Evolutionary conservation across 2,329 filamentous ascomycete genomes (phyloP).

Genomic region (Pestalotiopsis fici): DNA sequence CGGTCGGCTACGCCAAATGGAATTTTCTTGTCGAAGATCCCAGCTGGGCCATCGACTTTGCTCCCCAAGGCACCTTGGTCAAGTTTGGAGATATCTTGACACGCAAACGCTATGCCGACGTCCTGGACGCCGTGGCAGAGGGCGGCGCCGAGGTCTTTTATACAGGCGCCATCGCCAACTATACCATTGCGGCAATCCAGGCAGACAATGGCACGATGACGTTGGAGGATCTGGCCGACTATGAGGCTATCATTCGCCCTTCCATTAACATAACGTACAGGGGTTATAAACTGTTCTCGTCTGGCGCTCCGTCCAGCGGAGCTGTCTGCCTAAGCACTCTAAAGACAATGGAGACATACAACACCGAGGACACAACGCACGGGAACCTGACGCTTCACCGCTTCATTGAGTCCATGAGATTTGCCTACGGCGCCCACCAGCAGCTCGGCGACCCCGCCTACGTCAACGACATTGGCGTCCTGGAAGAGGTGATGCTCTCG

Average conservation of each 20-base stretch:
- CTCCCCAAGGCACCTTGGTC: constrained; percentile 75
- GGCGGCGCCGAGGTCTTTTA: constrained; percentile 77
- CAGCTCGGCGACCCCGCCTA: constrained; percentile 82
- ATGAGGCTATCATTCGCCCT: constrained; percentile 65
- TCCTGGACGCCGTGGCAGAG: constrained; percentile 75
- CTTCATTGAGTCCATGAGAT: constrained; percentile 85
- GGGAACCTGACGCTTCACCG: constrained; percentile 75
- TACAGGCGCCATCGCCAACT: constrained; percentile 69
- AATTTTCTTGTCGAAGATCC: constrained; percentile 76
- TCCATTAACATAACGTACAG: constrained; percentile 67
- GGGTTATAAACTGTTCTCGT: constrained; percentile 68
- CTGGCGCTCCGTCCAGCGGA: constrained; percentile 77
- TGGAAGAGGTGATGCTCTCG: constrained; percentile 70
- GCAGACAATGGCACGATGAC: constrained; percentile 76
- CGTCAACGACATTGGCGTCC: constrained; percentile 58
- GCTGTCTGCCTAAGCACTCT: constrained; percentile 73
- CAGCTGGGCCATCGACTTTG: constrained; percentile 86
- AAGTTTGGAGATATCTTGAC: constrained; percentile 77
- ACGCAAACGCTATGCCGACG: constrained; percentile 74
- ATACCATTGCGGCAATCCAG: constrained; percentile 71
- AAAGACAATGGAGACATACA: constrained; percentile 81
- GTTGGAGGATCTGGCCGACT: constrained; percentile 47
- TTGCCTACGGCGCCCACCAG: constrained; percentile 80
- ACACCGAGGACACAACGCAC: constrained; percentile 51
- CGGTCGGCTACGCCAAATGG: constrained; percentile 28